Evolutionary conservation across 768 basidiomycete species (phyloP), one percentile per base, ranked within the genome.

Genomic region (Agaricus sinodeliciosus): DNA sequence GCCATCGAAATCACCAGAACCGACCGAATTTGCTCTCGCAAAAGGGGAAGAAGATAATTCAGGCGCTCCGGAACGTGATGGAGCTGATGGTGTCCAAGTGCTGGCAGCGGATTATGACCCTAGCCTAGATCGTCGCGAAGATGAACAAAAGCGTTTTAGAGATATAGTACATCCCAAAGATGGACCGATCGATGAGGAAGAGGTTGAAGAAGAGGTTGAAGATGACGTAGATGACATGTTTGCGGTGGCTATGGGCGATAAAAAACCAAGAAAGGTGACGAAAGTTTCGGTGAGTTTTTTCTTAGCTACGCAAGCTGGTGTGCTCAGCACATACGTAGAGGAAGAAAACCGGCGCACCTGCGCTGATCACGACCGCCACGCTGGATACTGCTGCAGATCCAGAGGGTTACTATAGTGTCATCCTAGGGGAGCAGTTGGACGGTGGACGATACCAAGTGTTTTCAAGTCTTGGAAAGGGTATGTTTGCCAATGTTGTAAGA

Each of bases 201-300:
- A 76, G 40, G 76, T 80, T 51, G 77, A 77, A 9, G 75, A 76
- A n/a, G 79, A 79, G 25, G 80, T 78, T 2, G 85, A 85, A 9
- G 89, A 90, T 11, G 90, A 92, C 2, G 90, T 95, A 1, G 92
- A 95, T 57, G 95, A 97, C 65, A 97, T 99, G 94, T 98, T 98
- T 61, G 85, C 92, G 19, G 76, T 90, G 18, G 74, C 71, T 6
- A 60, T 65, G 15, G 62, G 62, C 19, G 69, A 72, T 63, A 83
- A 79, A 62, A 84, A 79, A 54, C 65, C 75, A 8, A 84, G 77
- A 72, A 85, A 80, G 62, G 72, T 75, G 16, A 80, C 75, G 63
- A 75, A 70, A 55, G 71, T 78, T 6, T 63, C 71, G 47, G 82
- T 85, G 61, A 55, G 80, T 67, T 42, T 60, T 2, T 54, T 46